Evolutionary conservation across 345 rosid genomes (phyloP), one percentile per base, ranked within the genome.

Genomic region (Triadica sebifera): DNA sequence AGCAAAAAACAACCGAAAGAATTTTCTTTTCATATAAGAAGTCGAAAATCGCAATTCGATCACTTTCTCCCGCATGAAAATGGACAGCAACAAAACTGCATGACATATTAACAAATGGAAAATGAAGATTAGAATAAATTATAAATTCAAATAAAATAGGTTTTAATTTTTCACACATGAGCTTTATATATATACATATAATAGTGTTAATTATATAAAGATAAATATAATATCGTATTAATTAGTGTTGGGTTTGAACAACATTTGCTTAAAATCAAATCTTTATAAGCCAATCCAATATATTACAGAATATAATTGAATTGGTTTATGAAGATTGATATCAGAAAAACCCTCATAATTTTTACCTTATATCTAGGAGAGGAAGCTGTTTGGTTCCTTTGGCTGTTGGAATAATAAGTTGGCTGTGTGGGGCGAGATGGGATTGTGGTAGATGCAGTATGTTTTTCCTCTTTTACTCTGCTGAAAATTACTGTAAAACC

Each of bases 391-490:
- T 25, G 46, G n/a, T 69, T 34, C 60, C 41, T 68, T 47, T 58
- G 77, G 38, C 41, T 12, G 19, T 69, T 11, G 19, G 67, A 20
- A 17, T 43, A 11, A 19, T 4, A 13, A 1, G 8, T 24, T 55
- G 71, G 68, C 22, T 51, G 68, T 3, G 66, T 49, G 16, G 80
- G 74, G 39, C 29, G 9, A 24, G 75, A 8, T 0, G 85, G 79
- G 63, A 74, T 56, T 3, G 62, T 70, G 53, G 81, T 16, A 10
- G 85, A 64, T 24, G 81, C 60, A 65, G 20, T 52, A 50, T 80
- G 84, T 67, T 79, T 87, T 66, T 87, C 93, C 78, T 83, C 81
- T 79, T 86, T 84, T 81, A 82, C 88, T 53, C 77, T 75, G 81
- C 76, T 69, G 78, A 84, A 86, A 51, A 87, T 79, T 56, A 74